Conservation (phyloP, 2,329 filamentous ascomycete genomes). For the Paecilomyces sp. region DNA sequence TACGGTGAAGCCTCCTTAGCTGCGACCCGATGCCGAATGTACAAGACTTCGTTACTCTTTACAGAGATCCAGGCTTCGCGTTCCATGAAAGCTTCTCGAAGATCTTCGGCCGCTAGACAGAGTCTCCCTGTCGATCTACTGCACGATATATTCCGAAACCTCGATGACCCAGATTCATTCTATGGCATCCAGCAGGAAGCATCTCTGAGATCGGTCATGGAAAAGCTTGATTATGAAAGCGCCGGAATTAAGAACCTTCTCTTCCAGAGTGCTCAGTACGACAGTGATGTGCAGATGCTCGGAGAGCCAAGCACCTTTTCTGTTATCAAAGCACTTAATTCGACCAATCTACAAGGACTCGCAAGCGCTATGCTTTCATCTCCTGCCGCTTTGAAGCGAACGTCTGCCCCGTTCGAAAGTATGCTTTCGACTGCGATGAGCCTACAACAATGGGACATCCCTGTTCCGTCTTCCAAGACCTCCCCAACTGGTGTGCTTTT, state of each 20-base stretch:
- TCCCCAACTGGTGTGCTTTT: conserved; percentile 67
- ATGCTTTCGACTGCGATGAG: conserved; percentile 74
- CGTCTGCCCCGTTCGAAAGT: conserved; percentile 53
- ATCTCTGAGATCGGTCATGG: conserved; percentile 68
- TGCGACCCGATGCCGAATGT: conserved; percentile 73
- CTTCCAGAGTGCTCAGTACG: conserved; percentile 84
- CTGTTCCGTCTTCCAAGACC: conserved; percentile 56
- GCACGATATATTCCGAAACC: conserved; percentile 77
- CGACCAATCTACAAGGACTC: conserved; percentile 75
- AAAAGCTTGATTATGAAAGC: conserved; percentile 80
- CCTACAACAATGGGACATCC: conserved; percentile 87
- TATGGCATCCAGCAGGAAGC: conserved; percentile 80
- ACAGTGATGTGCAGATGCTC: conserved; percentile 65
- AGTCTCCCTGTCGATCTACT: conserved; percentile 61
- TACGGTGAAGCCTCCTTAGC: conserved; percentile 62
- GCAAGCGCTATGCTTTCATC: conserved; percentile 70
- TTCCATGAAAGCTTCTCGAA: conserved; percentile 51
- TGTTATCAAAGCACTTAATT: conserved; percentile 69
- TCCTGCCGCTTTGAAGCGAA: conserved; percentile 45
- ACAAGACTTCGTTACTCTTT: conserved; percentile 77
- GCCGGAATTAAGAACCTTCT: conserved; percentile 81
- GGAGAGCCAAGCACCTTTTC: conserved; percentile 57
- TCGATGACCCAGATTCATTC: conserved; percentile 93
- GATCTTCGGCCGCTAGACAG: conserved; percentile 54
- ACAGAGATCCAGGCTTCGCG: conserved; percentile 64